These are phyloP conservation scores for Cenchrus purpureus DNA, from an alignment of 176 grass and related monocot species.

Conservation along the genomic window DNA sequence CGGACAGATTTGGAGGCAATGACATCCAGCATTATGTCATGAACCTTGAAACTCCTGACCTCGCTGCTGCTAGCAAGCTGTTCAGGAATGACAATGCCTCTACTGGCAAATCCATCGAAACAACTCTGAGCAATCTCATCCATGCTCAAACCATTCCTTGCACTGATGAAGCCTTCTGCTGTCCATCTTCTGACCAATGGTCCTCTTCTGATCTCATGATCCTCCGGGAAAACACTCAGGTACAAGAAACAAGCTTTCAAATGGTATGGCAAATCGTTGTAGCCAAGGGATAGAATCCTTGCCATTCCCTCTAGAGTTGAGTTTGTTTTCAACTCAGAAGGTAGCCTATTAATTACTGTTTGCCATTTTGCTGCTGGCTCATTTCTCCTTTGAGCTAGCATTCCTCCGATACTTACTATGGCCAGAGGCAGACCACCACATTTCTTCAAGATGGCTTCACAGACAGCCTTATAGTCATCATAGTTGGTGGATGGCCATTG, in stretches of 20 bases:
- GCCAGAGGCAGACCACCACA: slow-evolving; percentile 28
- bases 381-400: slow-evolving; percentile 3
- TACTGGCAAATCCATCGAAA: neutral
- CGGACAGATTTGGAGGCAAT: neutral
- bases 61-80: neutral
- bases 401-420: slow-evolving; percentile 35
- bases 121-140: neutral
- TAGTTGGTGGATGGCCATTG: neutral
- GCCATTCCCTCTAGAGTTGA: neutral
- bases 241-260: slow-evolving; percentile 50
- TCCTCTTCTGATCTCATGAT: slow-evolving; percentile 20
- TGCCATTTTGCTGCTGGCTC: neutral
- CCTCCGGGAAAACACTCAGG: slow-evolving; percentile 29
- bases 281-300: slow-evolving; percentile 17
- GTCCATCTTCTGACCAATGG: slow-evolving; percentile 34
- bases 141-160: too few species aligned
- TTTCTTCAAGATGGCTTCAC: slow-evolving; percentile 10
- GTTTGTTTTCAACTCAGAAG: neutral
- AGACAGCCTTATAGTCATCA: neutral
- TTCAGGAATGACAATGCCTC: neutral
- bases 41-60: neutral
- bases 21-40: slow-evolving; percentile 9
- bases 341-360: neutral
- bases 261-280: slow-evolving; percentile 49
- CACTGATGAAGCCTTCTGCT: slow-evolving; percentile 33